These are phyloP conservation scores for Trichoderma cornu-damae DNA, from an alignment of 2,329 filamentous ascomycete genomes.

Conservation along the genomic window DNA sequence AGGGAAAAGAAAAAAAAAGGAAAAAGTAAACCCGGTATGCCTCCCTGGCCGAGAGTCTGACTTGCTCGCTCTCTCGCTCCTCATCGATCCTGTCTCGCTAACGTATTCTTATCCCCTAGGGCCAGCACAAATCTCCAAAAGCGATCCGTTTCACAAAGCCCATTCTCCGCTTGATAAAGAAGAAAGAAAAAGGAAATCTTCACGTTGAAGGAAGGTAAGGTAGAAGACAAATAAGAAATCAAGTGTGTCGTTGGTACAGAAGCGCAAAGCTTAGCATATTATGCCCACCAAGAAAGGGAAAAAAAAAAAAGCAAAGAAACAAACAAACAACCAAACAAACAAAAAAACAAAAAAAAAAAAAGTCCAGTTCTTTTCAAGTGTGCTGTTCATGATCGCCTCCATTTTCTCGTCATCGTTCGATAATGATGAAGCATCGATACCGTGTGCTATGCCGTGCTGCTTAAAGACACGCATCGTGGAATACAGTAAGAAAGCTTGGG, in stretches of 20 bases:
- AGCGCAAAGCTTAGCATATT: constrained; percentile 22
- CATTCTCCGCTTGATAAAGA: background rate
- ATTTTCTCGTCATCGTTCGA: constrained; percentile 29
- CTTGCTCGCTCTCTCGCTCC: background rate
- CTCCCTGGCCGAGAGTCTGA: constrained; percentile 3
- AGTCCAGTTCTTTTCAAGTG: constrained; percentile 24
- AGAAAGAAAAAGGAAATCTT: constrained; percentile 3
- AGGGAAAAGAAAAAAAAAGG: background rate
- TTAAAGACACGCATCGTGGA: constrained; percentile 3
- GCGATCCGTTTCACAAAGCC: background rate
- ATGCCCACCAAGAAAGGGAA: constrained; percentile 24
- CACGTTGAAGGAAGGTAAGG: constrained; percentile 14
- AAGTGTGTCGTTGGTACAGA: constrained; percentile 14
- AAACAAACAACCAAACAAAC: too few relatives aligned
- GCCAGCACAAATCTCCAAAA: constrained; percentile 10
- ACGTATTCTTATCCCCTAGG: background rate
- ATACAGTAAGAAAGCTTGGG: constrained; percentile 9
- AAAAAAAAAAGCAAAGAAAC: too few relatives aligned
- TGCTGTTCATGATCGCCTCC: constrained; percentile 30
- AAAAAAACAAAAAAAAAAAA: constrained; percentile 25
- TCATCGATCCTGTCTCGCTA: background rate
- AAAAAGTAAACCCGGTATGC: background rate
- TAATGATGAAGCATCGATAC: constrained; percentile 21
- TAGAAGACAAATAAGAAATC: constrained; percentile 15
- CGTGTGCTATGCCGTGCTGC: constrained; percentile 26